Conservation (phyloP, 2,329 filamentous ascomycete genomes). For the Tolypocladium guangdongense region DNA sequence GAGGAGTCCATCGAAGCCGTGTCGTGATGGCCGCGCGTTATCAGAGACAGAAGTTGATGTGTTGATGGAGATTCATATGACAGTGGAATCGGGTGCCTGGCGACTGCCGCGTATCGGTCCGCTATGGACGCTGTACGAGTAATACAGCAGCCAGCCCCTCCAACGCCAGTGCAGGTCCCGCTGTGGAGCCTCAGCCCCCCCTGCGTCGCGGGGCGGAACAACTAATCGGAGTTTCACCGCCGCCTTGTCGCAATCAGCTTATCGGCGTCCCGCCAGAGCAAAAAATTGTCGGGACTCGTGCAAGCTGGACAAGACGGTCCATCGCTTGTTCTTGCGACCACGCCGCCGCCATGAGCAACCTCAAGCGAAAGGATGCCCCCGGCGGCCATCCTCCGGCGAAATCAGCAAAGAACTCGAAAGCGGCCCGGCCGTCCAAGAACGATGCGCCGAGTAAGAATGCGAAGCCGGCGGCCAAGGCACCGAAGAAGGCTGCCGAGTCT, state of each 20-base stretch:
- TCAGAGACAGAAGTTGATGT: not conserved
- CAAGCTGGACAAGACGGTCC: not conserved
- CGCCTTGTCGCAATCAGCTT: slow-evolving; percentile 14
- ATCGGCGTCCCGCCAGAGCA: slow-evolving; percentile 17
- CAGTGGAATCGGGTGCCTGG: not conserved
- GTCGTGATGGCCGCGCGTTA: not conserved
- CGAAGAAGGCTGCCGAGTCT: slow-evolving; percentile 20
- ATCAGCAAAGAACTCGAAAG: slow-evolving; percentile 33
- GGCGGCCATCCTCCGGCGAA: slow-evolving; percentile 38
- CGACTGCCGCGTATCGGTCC: not conserved
- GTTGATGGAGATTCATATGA: not conserved
- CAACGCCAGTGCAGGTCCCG: not conserved
- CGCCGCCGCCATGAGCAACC: slow-evolving; percentile 37
- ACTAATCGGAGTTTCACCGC: slow-evolving; percentile 2
- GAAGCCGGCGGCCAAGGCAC: slow-evolving; percentile 13
- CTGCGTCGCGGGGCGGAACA: not conserved
- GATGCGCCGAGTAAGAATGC: slow-evolving; percentile 19
- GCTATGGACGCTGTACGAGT: not conserved
- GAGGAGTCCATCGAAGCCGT: slow-evolving; percentile 5
- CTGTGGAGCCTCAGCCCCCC: not conserved
- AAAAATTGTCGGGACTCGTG: slow-evolving; percentile 14
- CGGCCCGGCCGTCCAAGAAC: slow-evolving; percentile 37
- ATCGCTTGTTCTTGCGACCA: slow-evolving; percentile 7
- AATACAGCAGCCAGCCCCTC: not conserved
- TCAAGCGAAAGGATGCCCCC: slow-evolving; percentile 49